These are phyloP conservation scores for Plasmopara halstedii DNA, from an alignment of 352 stramenopile genomes.

Conservation along the genomic window DNA sequence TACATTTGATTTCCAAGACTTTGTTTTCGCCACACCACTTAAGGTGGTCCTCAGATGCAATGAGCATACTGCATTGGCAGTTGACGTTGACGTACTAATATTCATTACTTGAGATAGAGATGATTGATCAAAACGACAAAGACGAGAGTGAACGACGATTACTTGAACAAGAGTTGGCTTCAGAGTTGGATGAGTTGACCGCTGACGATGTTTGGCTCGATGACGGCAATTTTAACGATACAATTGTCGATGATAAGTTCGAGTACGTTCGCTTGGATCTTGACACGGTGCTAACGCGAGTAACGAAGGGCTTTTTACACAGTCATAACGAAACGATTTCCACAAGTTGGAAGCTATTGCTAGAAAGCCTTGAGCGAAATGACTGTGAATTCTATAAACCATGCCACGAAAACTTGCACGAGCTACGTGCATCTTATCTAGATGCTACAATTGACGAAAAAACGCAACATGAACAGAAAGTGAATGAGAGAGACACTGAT, in stretches of 20 bases:
- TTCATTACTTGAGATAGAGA: too few relatives aligned
- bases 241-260: not conserved
- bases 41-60: too few relatives aligned
- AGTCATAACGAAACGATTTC: not conserved
- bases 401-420: slow-evolving; percentile 21
- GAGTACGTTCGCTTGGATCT: slow-evolving; percentile 30
- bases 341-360: slow-evolving; percentile 22
- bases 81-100: too few relatives aligned
- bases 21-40: too few relatives aligned
- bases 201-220: slow-evolving; percentile 16
- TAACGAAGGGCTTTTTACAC: not conserved
- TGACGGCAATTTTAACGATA: slow-evolving; percentile 3
- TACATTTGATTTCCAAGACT: too few relatives aligned
- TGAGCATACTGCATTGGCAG: too few relatives aligned
- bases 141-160: slow-evolving; percentile 36
- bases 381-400: slow-evolving; percentile 37
- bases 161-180: slow-evolving; percentile 38
- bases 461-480: too few relatives aligned
- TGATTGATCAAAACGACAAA: slow-evolving; percentile 15
- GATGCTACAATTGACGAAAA: too few relatives aligned
- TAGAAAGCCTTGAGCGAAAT: slow-evolving; percentile 28
- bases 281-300: slow-evolving; percentile 18
- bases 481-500: too few relatives aligned
- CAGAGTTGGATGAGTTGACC: slow-evolving; percentile 23
- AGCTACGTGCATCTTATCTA: too few relatives aligned